A percentile compares a stretch with the other conserved stretches of the same genome.
Conservation (phyloP, 495 filamentous ascomycete species). For the Penicillium coffeae region DNA sequence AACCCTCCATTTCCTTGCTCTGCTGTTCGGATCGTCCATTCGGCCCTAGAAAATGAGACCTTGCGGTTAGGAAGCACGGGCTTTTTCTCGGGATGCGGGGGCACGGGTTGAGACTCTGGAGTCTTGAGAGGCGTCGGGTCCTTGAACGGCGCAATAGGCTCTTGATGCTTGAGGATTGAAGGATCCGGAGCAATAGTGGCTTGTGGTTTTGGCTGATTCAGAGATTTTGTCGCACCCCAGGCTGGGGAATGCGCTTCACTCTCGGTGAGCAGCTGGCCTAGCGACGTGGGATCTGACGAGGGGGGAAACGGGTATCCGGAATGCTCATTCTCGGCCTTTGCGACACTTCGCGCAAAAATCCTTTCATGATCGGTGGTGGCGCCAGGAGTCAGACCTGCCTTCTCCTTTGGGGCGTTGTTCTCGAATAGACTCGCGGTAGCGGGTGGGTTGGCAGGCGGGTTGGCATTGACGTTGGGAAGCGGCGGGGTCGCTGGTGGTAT, state of each 20-base stretch:
- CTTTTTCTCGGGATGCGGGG: conserved; percentile 9
- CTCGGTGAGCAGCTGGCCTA: conserved; percentile 29
- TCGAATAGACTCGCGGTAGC: conserved; percentile 39
- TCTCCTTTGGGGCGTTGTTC: conserved; percentile 36
- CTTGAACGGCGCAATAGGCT: conserved; percentile 38
- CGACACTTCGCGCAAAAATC: conserved; percentile 49
- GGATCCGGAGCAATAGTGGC: conserved; percentile 64
- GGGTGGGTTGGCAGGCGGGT: conserved; percentile 27
- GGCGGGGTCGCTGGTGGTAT: conserved; percentile 21
- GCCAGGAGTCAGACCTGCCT: conserved; percentile 47
- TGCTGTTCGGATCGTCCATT: conserved; percentile 79
- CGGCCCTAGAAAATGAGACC: conserved; percentile 57
- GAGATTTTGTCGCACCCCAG: conserved; percentile 61
- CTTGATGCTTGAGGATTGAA: conserved; percentile 65
- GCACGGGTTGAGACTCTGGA: conserved; percentile 13
- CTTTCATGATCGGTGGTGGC: conserved; percentile 58
- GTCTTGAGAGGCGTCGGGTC: conserved; percentile 21
- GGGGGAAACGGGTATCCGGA: conserved; percentile 35
- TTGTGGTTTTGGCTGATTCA: conserved; percentile 72
- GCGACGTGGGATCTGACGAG: conserved; percentile 3
- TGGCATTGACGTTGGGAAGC: conserved; percentile 27
- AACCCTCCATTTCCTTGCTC: conserved; percentile 90
- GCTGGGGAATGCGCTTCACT: conserved; percentile 46
- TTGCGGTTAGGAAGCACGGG: conserved; percentile 41
- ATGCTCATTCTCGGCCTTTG: conserved; percentile 27